A percentile compares a stretch with the other conserved stretches of the same genome.
Evolutionary conservation across 2,329 filamentous ascomycete species (phyloP).

Genomic region (Fusarium sp.): DNA sequence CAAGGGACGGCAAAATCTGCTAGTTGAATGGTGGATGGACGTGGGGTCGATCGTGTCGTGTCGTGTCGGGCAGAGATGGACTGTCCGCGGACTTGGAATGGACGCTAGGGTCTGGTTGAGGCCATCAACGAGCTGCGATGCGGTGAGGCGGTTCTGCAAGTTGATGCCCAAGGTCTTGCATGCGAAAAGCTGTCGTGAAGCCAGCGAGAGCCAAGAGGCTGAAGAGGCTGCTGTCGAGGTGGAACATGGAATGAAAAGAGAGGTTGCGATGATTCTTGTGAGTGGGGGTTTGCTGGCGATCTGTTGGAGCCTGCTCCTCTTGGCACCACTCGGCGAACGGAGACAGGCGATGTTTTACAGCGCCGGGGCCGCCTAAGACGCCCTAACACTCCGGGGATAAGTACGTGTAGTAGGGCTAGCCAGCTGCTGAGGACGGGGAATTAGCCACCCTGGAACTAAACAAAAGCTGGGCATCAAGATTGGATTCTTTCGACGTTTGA

Average conservation of each 20-base stretch:
- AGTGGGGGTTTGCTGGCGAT: slow-evolving; percentile 27
- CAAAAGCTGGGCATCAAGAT: background rate
- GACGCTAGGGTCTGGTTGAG: slow-evolving; percentile 11
- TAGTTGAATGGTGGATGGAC: background rate
- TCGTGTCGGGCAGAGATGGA: slow-evolving; percentile 21
- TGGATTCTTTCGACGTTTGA: background rate
- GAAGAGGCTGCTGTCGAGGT: slow-evolving; percentile 30
- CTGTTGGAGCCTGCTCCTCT: slow-evolving; percentile 22
- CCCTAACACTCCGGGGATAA: slow-evolving; percentile 21
- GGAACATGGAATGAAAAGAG: slow-evolving; percentile 37
- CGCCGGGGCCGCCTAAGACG: background rate
- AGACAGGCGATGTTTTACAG: slow-evolving; percentile 20
- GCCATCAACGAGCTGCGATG: slow-evolving; percentile 25
- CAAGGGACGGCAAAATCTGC: background rate
- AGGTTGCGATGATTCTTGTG: slow-evolving; percentile 7
- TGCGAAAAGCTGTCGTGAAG: slow-evolving; percentile 18
- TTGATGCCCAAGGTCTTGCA: slow-evolving; percentile 10
- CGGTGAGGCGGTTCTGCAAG: slow-evolving; percentile 14
- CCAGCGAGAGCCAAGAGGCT: slow-evolving; percentile 31
- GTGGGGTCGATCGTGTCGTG: slow-evolving; percentile 16
- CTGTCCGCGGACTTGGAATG: slow-evolving; percentile 18
- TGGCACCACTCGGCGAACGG: slow-evolving; percentile 24
- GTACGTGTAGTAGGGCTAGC: background rate
- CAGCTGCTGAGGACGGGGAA: background rate
- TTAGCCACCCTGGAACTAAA: background rate